These are phyloP conservation scores for Musa itinerans DNA, from an alignment of 176 grass and related monocot species.

Conservation along the genomic window DNA sequence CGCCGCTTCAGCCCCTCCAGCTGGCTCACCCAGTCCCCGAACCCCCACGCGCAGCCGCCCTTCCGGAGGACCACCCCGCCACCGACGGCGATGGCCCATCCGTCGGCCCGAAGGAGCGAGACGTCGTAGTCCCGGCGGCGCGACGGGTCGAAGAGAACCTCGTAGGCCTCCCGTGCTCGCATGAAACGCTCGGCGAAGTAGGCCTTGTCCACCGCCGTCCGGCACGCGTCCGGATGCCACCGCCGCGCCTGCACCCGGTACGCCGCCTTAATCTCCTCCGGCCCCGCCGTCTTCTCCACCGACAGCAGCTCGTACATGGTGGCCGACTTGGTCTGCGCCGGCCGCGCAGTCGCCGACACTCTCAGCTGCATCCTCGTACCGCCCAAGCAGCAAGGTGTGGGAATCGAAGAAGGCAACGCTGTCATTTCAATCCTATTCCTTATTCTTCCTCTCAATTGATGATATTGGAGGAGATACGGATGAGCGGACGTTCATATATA, in stretches of 20 bases:
- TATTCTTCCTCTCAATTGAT: too few relatives aligned
- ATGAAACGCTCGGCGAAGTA: slow-evolving; percentile 49
- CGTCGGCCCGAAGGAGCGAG: slow-evolving; percentile 24
- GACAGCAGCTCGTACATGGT: too few relatives aligned
- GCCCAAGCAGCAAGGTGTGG: too few relatives aligned
- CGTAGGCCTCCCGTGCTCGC: slow-evolving; percentile 66
- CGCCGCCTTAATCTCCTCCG: slow-evolving; percentile 80
- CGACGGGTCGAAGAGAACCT: slow-evolving; percentile 69
- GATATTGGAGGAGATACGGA: too few relatives aligned
- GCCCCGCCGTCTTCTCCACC: not conserved
- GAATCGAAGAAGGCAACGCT: too few relatives aligned
- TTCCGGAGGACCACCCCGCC: not conserved
- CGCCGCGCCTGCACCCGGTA: slow-evolving; percentile 48
- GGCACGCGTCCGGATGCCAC: slow-evolving; percentile 66
- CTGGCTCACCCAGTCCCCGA: not conserved
- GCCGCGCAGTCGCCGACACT: too few relatives aligned
- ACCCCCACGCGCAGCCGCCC: not conserved
- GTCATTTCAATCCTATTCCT: too few relatives aligned
- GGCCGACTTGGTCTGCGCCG: too few relatives aligned
- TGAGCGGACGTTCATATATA: too few relatives aligned
- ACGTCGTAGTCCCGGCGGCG: slow-evolving; percentile 54
- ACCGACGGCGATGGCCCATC: not conserved
- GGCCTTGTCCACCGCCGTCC: not conserved
- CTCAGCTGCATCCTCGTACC: too few relatives aligned
- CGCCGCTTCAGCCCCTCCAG: not conserved